Percentiles rank a stretch among this genome's conserved stretches.
These are phyloP conservation scores for Thalassia testudinum DNA, from an alignment of 116 monocot species.

Conservation along the genomic window DNA sequence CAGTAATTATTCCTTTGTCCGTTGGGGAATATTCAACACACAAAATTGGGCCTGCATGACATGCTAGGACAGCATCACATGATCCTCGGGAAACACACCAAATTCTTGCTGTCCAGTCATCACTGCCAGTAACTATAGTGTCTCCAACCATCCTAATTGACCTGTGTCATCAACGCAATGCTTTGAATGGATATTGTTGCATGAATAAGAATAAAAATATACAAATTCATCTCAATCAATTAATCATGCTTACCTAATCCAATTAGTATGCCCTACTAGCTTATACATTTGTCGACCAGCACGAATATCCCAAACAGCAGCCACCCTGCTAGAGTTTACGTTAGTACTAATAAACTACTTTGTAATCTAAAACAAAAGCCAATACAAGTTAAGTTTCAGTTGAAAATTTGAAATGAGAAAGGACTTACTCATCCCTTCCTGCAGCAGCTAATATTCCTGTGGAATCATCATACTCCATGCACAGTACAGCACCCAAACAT, in stretches of 20 bases:
- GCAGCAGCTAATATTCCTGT: slow-evolving; percentile 83
- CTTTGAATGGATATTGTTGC: neutral
- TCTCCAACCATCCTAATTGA: slow-evolving; percentile 91
- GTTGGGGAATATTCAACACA: slow-evolving; percentile 87
- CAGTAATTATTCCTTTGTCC: slow-evolving; percentile 89
- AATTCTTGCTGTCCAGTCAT: slow-evolving; percentile 99
- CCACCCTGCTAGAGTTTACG: slow-evolving; percentile 22
- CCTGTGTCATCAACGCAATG: slow-evolving; percentile 19
- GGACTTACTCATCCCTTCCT: slow-evolving; percentile 85
- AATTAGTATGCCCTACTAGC: slow-evolving; percentile 84
- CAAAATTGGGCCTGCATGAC: slow-evolving; percentile 87
- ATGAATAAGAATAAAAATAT: neutral
- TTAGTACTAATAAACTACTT: too few relatives aligned
- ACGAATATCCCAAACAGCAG: slow-evolving; percentile 97
- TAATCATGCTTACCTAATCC: slow-evolving; percentile 55
- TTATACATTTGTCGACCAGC: slow-evolving; percentile 85
- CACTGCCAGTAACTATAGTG: slow-evolving; percentile 87
- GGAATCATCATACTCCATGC: slow-evolving; percentile 96
- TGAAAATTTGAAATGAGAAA: too few relatives aligned
- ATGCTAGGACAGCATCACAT: slow-evolving; percentile 97
- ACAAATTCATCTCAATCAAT: neutral
- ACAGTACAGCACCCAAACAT: slow-evolving; percentile 62
- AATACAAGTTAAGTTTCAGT: too few relatives aligned
- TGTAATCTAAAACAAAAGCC: too few relatives aligned
- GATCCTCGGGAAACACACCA: slow-evolving; percentile 87